Conservation (phyloP, 305 asterid genomes). For the Striga hermonthica region DNA sequence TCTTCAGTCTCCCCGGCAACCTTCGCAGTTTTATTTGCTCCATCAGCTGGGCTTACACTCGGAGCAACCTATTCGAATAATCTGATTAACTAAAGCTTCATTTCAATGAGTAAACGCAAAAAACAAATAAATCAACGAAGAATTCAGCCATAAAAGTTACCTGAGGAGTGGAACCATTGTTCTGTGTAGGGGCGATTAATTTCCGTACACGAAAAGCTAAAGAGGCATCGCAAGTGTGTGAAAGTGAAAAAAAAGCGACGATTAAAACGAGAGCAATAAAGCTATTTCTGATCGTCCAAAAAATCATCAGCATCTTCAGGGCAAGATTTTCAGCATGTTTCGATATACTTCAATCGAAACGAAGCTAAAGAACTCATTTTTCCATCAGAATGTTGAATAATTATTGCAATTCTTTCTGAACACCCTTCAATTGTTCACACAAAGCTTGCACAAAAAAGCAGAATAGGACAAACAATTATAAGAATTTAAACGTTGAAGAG, state of each 20-base stretch:
- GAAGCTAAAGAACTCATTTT: conserved; percentile 32
- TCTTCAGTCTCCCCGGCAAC: conserved; percentile 31
- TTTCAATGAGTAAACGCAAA: conserved; percentile 5
- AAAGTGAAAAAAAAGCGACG: conserved; percentile 30
- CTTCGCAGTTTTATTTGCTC: conserved; percentile 29
- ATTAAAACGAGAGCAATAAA: conserved; percentile 29
- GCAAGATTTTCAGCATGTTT: conserved; percentile 27
- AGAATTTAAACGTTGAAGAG: conserved; percentile 4
- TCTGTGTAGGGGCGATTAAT: conserved; percentile 28
- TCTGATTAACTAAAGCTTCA: conserved; percentile 11
- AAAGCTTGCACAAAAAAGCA: conserved; percentile 22
- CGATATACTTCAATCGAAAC: conserved; percentile 32
- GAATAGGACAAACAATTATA: background rate
- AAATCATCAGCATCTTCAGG: conserved; percentile 10
- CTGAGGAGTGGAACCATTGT: conserved; percentile 33
- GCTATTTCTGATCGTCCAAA: conserved; percentile 36
- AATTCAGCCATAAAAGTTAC: conserved; percentile 25
- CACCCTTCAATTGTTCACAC: conserved; percentile 4
- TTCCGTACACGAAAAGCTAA: conserved; percentile 27
- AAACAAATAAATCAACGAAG: background rate
- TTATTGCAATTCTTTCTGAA: too few relatives aligned
- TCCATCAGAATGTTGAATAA: conserved; percentile 21
- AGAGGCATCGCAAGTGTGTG: conserved; percentile 35
- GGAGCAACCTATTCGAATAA: conserved; percentile 40
- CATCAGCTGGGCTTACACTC: conserved; percentile 36